Percentiles rank a stretch among this genome's conserved stretches.
Conservation (phyloP, 306 rosid species). For the Carpinus viminea region DNA sequence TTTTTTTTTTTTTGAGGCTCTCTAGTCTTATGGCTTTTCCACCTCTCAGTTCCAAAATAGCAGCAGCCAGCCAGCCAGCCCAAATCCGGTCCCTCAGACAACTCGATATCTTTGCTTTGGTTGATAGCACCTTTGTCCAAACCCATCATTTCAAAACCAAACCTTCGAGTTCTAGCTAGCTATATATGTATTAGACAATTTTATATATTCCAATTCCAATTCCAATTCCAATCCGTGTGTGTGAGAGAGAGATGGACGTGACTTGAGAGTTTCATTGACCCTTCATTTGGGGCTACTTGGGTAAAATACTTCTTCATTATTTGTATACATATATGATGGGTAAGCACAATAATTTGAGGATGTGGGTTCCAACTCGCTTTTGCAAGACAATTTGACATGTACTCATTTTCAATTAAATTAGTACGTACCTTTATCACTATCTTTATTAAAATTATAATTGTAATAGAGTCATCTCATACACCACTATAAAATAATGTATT, state of each 20-base stretch:
- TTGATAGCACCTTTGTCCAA: slow-evolving; percentile 33
- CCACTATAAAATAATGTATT: too few relatives aligned
- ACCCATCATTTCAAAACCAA: slow-evolving; percentile 21
- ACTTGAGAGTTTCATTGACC: slow-evolving; percentile 40
- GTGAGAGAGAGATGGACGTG: slow-evolving; percentile 28
- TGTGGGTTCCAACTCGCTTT: neutral
- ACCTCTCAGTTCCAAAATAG: slow-evolving; percentile 9
- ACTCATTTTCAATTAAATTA: neutral
- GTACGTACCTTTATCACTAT: too few relatives aligned
- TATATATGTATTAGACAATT: slow-evolving; percentile 24
- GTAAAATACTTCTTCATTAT: neutral
- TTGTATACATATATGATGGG: neutral
- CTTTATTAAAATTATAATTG: too few relatives aligned
- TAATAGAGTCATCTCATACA: too few relatives aligned
- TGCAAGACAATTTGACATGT: neutral
- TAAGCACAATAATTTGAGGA: neutral
- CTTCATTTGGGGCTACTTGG: neutral
- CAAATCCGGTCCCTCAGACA: slow-evolving; percentile 40
- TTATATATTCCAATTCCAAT: slow-evolving; percentile 12
- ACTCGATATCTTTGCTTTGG: slow-evolving; percentile 19
- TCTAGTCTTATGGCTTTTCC: slow-evolving; percentile 6
- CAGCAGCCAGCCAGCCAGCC: neutral
- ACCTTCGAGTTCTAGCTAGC: slow-evolving; percentile 3
- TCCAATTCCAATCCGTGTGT: neutral
- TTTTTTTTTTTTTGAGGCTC: neutral